phyloP scores from a whole-genome alignment of 2,329 filamentous ascomycete species.

The Penicillium oxalicum region DNA sequence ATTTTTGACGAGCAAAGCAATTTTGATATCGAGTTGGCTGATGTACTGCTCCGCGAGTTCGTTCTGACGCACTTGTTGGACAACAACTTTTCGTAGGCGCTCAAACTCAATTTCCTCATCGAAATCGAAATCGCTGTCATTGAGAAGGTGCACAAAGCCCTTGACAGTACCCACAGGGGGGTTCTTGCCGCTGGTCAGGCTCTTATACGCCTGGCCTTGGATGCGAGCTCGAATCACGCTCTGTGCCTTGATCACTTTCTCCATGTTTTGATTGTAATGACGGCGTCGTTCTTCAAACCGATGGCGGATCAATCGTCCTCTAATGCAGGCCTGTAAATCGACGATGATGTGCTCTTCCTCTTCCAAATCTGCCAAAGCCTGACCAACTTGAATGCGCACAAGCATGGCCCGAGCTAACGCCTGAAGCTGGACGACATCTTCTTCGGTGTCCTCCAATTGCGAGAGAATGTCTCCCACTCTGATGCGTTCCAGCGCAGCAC shows the following conservation, averaged over 20 bases:
- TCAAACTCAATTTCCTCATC: slow-evolving; percentile 98
- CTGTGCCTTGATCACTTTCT: slow-evolving; percentile 97
- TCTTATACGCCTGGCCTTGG: slow-evolving; percentile 97
- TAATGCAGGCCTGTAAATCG: slow-evolving; percentile 67
- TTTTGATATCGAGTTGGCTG: slow-evolving; percentile 97
- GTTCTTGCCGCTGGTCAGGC: slow-evolving; percentile 90
- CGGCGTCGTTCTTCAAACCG: slow-evolving; percentile 78
- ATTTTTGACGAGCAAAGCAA: slow-evolving; percentile 96
- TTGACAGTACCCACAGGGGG: slow-evolving; percentile 95
- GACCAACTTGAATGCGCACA: slow-evolving; percentile 65
- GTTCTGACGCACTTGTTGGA: slow-evolving; percentile 94
- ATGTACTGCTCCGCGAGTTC: slow-evolving; percentile 97
- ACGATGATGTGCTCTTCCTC: slow-evolving; percentile 72
- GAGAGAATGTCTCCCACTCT: slow-evolving; percentile 53
- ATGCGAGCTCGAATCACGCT: slow-evolving; percentile 93
- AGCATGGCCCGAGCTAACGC: slow-evolving; percentile 72
- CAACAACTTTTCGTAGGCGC: slow-evolving; percentile 86
- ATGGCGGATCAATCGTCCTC: slow-evolving; percentile 66
- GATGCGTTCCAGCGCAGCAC: slow-evolving; percentile 38
- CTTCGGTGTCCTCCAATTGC: slow-evolving; percentile 62
- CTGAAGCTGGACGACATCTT: slow-evolving; percentile 66
- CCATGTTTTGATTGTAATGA: slow-evolving; percentile 94
- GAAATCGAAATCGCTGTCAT: slow-evolving; percentile 98
- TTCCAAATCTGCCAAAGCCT: slow-evolving; percentile 69
- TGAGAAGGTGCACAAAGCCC: slow-evolving; percentile 94